Evolutionary conservation across 2,329 filamentous ascomycete genomes (phyloP).

Genomic region (Fusarium nematophilum): DNA sequence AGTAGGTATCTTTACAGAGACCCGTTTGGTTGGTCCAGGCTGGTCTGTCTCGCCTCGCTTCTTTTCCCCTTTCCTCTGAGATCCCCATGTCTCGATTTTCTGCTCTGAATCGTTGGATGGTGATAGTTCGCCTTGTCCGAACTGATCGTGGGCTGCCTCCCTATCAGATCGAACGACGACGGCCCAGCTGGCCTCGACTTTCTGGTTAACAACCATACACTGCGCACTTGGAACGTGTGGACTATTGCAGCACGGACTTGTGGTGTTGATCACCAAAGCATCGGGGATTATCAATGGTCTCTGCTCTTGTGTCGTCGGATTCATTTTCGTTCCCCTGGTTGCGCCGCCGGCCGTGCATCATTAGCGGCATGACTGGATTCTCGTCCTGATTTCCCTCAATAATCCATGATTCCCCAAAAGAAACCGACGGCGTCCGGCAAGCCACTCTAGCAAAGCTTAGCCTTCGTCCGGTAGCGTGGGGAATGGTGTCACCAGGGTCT

Average conservation of each 20-base stretch:
- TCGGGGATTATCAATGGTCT: slow-evolving; percentile 11
- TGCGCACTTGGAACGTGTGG: too few species aligned
- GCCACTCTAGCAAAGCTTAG: slow-evolving; percentile 39
- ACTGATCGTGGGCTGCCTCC: slow-evolving; percentile 12
- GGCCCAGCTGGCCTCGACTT: slow-evolving; percentile 13
- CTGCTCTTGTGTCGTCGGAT: slow-evolving; percentile 12
- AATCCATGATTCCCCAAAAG: slow-evolving; percentile 29
- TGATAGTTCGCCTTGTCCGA: slow-evolving; percentile 11
- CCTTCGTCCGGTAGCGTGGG: slow-evolving; percentile 30
- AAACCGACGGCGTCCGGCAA: slow-evolving; percentile 31
- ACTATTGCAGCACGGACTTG: slow-evolving; percentile 3
- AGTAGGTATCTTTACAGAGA: slow-evolving; percentile 2
- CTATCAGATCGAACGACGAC: neutral
- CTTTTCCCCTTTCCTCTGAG: slow-evolving; percentile 1
- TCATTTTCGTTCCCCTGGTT: slow-evolving; percentile 26
- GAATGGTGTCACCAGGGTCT: slow-evolving; percentile 33
- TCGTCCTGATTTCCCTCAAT: slow-evolving; percentile 34
- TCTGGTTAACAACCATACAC: too few species aligned
- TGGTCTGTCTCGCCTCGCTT: slow-evolving; percentile 27
- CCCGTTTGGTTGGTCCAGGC: slow-evolving; percentile 28
- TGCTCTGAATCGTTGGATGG: slow-evolving; percentile 18
- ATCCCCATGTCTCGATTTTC: slow-evolving; percentile 16
- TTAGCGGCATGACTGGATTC: slow-evolving; percentile 29
- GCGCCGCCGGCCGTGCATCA: slow-evolving; percentile 32
- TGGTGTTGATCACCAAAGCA: slow-evolving; percentile 16